Percentiles rank a stretch among this genome's conserved stretches.
Evolutionary conservation across 2,329 filamentous ascomycete genomes (phyloP).

Genomic region (Nothopassalora personata): DNA sequence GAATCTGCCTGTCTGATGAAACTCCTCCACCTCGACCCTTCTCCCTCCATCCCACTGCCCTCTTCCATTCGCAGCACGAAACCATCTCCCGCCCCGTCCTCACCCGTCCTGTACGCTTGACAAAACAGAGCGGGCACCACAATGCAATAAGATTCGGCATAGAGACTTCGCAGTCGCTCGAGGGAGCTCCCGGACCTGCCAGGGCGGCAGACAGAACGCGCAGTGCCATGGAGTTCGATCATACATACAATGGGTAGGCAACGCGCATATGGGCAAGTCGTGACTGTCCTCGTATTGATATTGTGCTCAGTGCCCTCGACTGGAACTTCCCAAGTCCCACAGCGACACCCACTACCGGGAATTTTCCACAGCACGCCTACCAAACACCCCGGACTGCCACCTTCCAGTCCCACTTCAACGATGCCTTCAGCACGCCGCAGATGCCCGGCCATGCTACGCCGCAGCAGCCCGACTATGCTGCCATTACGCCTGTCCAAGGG

Average conservation of each 20-base stretch:
- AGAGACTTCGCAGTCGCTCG: constrained; percentile 6
- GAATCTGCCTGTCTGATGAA: background rate
- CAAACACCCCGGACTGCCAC: constrained; percentile 43
- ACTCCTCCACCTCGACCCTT: background rate
- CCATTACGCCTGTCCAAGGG: constrained; percentile 25
- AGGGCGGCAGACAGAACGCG: constrained; percentile 4
- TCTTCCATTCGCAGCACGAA: background rate
- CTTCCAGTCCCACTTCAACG: constrained; percentile 43
- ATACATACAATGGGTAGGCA: constrained; percentile 20
- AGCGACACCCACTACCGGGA: constrained; percentile 43
- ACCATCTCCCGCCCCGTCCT: constrained; percentile 5
- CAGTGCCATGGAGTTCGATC: constrained; percentile 20
- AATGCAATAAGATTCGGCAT: constrained; percentile 8
- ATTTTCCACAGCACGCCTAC: constrained; percentile 35
- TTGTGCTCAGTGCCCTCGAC: constrained; percentile 36
- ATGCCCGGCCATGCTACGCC: constrained; percentile 38
- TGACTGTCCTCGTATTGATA: constrained; percentile 13
- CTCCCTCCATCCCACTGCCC: background rate
- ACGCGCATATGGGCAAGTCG: constrained; percentile 4
- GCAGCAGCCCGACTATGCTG: constrained; percentile 23
- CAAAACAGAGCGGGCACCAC: background rate
- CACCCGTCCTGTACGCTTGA: constrained; percentile 6
- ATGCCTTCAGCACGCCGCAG: constrained; percentile 47
- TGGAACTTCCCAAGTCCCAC: constrained; percentile 49
- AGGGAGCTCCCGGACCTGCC: constrained; percentile 13